These are phyloP conservation scores for Dinochytrium kinnereticum DNA, from an alignment of 371 early-diverging fungal genomes.

Conservation along the genomic window DNA sequence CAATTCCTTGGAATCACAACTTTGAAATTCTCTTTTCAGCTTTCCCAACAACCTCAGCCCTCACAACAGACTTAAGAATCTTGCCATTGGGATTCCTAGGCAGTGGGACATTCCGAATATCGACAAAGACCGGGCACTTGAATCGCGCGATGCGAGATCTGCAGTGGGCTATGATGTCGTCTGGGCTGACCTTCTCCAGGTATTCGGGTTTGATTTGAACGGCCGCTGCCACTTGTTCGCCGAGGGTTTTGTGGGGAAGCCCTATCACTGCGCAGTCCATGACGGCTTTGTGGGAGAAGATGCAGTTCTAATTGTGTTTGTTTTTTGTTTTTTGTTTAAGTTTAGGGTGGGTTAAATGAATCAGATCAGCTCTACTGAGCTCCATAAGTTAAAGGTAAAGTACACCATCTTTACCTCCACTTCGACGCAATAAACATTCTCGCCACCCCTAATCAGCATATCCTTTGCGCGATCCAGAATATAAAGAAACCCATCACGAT, in stretches of 20 bases:
- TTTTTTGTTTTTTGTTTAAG: background rate
- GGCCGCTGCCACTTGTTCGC: slow-evolving; percentile 34
- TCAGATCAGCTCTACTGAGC: too few relatives aligned
- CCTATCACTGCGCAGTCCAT: slow-evolving; percentile 31
- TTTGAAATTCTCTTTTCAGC: background rate
- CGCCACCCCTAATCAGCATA: slow-evolving; percentile 42
- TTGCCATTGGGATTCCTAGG: slow-evolving; percentile 33
- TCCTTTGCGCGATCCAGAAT: slow-evolving; percentile 40
- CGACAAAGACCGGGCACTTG: slow-evolving; percentile 36
- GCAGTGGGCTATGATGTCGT: slow-evolving; percentile 15
- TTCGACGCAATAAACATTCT: slow-evolving; percentile 38
- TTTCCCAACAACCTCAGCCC: background rate
- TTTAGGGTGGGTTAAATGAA: too few relatives aligned
- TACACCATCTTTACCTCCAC: slow-evolving; percentile 21
- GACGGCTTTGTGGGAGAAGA: slow-evolving; percentile 26
- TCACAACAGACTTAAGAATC: slow-evolving; percentile 26
- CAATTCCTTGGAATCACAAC: too few relatives aligned
- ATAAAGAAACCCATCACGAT: slow-evolving; percentile 34
- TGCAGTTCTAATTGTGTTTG: slow-evolving; percentile 1
- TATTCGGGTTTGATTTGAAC: slow-evolving; percentile 8
- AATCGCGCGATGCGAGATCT: slow-evolving; percentile 22
- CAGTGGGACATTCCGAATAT: slow-evolving; percentile 23
- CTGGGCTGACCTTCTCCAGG: background rate
- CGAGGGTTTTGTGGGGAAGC: slow-evolving; percentile 25
- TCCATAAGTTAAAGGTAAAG: background rate